Conservation (phyloP, 108 stramenopile genomes). For the Licmophora abbreviata region DNA sequence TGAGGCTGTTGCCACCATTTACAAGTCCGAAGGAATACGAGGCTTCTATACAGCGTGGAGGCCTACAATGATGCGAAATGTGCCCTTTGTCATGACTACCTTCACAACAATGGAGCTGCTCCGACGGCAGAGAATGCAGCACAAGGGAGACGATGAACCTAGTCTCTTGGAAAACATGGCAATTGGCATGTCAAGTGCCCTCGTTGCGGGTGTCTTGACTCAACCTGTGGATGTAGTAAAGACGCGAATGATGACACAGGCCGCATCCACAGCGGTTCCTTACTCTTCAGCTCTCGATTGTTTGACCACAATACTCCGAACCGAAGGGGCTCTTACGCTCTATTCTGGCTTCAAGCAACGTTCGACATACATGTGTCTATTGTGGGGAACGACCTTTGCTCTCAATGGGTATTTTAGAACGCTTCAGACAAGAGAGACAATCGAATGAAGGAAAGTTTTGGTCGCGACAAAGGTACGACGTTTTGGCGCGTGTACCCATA, state of each 20-base stretch:
- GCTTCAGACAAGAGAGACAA: too few species aligned
- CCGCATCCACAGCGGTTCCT: conserved; percentile 40
- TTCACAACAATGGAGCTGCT: conserved; percentile 42
- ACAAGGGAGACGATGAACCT: conserved; percentile 5
- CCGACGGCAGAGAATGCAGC: conserved; percentile 11
- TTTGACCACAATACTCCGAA: conserved; percentile 32
- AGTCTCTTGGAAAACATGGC: conserved; percentile 28
- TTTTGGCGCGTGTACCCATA: too few species aligned
- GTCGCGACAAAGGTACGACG: neutral
- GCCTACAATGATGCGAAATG: conserved; percentile 55
- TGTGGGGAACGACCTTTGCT: conserved; percentile 63
- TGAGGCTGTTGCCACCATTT: conserved; percentile 38
- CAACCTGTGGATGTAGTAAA: conserved; percentile 66
- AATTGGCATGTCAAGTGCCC: conserved; percentile 38
- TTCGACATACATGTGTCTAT: conserved; percentile 42
- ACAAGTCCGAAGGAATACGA: conserved; percentile 30
- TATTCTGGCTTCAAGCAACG: conserved; percentile 53
- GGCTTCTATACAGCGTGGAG: conserved; percentile 60
- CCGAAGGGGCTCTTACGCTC: conserved; percentile 40
- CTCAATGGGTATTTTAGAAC: conserved; percentile 26
- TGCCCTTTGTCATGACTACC: conserved; percentile 57
- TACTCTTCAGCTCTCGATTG: conserved; percentile 55
- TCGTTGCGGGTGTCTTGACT: conserved; percentile 36
- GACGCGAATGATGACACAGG: conserved; percentile 77
- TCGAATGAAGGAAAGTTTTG: too few species aligned